Evolutionary conservation across 495 filamentous ascomycete species (phyloP), one percentile per base, ranked within the genome.

Genomic region (Aspergillus panamensis): DNA sequence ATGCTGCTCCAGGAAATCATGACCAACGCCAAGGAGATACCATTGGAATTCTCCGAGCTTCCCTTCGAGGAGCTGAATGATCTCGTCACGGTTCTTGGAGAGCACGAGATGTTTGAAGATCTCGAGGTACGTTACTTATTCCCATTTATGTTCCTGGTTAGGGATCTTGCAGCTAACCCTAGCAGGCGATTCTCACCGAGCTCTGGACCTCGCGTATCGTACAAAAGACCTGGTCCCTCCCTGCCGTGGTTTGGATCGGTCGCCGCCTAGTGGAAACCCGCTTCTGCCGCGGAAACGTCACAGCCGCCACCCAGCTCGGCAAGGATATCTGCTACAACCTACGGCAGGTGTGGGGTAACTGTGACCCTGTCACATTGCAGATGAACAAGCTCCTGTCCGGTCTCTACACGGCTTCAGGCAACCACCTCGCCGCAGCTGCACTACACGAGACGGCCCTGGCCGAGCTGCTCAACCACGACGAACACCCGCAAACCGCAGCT

Each of bases 301-400:
- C 68, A 10, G 69, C 69, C 3, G 80, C 83, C 19, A 80, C 82
- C 55, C 75, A 77, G 17, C 73, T 87, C 0, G 79, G 79, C 64
- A 80, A 83, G 49, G 80, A 79, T 61, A 82, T 87, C 59, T 82
- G 79, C 67, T 86, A 87, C 70, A 87, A 87, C 54, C 71, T 87
- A 49, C 81, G 82, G 7, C 80, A 82, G 42, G 77, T 79, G 6
- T 82, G 79, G 62, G 82, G 82, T 16, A 75, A 76, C 21, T 73
- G 80, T 5, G 80, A 87, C 60, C 67, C 67, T 6, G 75, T 81
- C 17, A 78, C 83, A 0, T 68, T 86, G 20, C 74, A 80, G 8
- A 81, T 84, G 76, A 77, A 73, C 30, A 73, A 79, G 57, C 75
- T 85, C 40, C 77, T 87, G 0, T 81, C 82, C 0, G 73, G 73